Evolutionary conservation across 345 rosid genomes (phyloP).

Genomic region (Pugionium dolabratum): DNA sequence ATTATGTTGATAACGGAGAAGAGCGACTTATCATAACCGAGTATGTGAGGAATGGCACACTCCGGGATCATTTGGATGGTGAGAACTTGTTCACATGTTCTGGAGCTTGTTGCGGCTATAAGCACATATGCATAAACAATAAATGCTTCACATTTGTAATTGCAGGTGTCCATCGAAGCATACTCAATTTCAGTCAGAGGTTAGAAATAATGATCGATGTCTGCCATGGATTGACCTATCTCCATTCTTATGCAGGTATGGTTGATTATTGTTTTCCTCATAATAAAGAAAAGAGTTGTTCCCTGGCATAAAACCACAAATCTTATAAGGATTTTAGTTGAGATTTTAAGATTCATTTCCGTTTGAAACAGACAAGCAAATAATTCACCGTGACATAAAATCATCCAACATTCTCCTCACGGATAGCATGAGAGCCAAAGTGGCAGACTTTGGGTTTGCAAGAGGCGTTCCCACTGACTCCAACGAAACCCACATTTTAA

Average conservation of each 20-base stretch:
- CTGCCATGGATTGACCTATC: slow-evolving; percentile 93
- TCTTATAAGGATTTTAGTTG: background rate
- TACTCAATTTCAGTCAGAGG: slow-evolving; percentile 85
- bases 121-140: slow-evolving; percentile 4
- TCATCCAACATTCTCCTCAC: slow-evolving; percentile 93
- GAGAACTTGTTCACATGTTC: slow-evolving; percentile 35
- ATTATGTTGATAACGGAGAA: slow-evolving; percentile 75
- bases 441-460: slow-evolving; percentile 95
- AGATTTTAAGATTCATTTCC: background rate
- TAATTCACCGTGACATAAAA: slow-evolving; percentile 93
- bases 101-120: background rate
- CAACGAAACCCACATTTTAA: slow-evolving; percentile 73
- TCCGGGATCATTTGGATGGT: slow-evolving; percentile 97
- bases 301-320: too few relatives aligned
- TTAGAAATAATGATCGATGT: slow-evolving; percentile 91
- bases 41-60: slow-evolving; percentile 87
- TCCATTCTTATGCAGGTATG: slow-evolving; percentile 86
- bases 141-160: slow-evolving; percentile 18
- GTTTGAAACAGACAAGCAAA: slow-evolving; percentile 67
- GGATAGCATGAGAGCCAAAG: slow-evolving; percentile 92
- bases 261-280: background rate
- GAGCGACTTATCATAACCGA: slow-evolving; percentile 95
- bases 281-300: background rate
- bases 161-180: slow-evolving; percentile 66
- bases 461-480: slow-evolving; percentile 67